Percentiles rank a stretch among this genome's conserved stretches.
phyloP scores from a whole-genome alignment of 345 rosid genomes.

The Carallia brachiata region DNA sequence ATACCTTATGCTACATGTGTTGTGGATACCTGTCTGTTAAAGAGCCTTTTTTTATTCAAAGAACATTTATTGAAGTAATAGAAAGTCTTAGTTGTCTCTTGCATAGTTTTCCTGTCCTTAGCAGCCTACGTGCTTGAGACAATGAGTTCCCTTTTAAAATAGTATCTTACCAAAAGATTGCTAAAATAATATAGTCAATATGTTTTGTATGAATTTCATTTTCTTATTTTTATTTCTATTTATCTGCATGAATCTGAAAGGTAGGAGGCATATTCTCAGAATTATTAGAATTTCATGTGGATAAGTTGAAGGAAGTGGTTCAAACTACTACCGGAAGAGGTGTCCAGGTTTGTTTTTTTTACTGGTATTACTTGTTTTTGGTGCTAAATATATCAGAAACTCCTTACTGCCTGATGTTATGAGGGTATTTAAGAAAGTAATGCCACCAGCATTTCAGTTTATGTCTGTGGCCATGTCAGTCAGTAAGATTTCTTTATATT shows the following conservation, averaged over 20 bases:
- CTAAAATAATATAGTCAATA: not conserved
- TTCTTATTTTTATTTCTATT: not conserved
- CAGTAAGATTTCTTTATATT: slow-evolving; percentile 18
- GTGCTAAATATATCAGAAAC: not conserved
- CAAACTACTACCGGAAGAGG: slow-evolving; percentile 26
- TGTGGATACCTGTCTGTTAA: not conserved
- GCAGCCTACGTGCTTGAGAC: too few species aligned
- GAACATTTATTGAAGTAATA: not conserved
- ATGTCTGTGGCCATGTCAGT: not conserved
- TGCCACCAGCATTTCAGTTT: slow-evolving; percentile 3
- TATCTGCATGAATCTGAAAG: slow-evolving; percentile 29
- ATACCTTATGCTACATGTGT: not conserved
- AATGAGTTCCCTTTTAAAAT: too few species aligned
- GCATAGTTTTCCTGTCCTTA: not conserved
- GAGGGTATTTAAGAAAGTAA: slow-evolving; percentile 8
- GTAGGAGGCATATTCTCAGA: slow-evolving; percentile 60
- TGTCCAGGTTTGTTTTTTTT: slow-evolving; percentile 49
- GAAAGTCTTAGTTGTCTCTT: not conserved
- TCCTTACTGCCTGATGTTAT: slow-evolving; percentile 5
- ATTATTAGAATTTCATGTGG: slow-evolving; percentile 44
- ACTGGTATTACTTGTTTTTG: slow-evolving; percentile 1
- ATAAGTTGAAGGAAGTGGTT: slow-evolving; percentile 45
- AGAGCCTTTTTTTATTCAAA: not conserved
- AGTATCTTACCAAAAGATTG: too few species aligned
- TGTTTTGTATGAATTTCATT: not conserved